Evolutionary conservation across 306 rosid genomes (phyloP).

Genomic region (Styphnolobium japonicum): DNA sequence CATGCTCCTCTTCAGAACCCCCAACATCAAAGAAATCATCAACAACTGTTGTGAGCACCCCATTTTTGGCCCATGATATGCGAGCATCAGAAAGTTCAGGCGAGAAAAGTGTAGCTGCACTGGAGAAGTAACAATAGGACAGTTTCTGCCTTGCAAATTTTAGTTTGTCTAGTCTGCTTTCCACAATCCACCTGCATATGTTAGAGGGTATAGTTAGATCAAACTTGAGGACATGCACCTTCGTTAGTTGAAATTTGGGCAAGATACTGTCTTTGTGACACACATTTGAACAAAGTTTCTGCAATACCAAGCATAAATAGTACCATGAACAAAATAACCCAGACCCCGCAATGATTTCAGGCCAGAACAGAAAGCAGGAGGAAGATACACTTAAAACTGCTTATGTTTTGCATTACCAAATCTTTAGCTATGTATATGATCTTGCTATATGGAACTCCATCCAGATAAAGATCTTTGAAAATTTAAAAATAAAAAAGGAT

Average conservation of each 20-base stretch:
- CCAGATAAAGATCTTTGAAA: not conserved
- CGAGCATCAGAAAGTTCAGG: conserved; percentile 78
- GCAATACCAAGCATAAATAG: not conserved
- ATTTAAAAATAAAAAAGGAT: not conserved
- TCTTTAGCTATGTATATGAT: not conserved
- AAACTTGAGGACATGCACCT: not conserved
- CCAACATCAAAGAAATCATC: conserved; percentile 89
- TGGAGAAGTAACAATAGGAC: conserved; percentile 71
- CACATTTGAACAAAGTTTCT: not conserved
- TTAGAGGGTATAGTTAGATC: not conserved
- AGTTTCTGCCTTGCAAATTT: conserved; percentile 78
- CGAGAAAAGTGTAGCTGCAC: conserved; percentile 57
- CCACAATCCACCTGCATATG: conserved; percentile 66
- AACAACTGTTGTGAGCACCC: conserved; percentile 74
- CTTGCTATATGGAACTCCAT: not conserved
- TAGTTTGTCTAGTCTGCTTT: conserved; percentile 66
- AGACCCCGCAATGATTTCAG: conserved; percentile 1
- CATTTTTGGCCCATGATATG: conserved; percentile 76
- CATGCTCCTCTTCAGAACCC: conserved; percentile 63
- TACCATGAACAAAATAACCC: conserved; percentile 3
- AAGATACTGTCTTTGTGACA: not conserved
- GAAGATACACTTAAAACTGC: not conserved
- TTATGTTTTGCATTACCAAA: not conserved
- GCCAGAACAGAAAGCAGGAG: not conserved
- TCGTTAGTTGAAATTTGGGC: not conserved